phyloP scores from a whole-genome alignment of 179 eudicot genomes.

The Heliamphora pulchella region DNA sequence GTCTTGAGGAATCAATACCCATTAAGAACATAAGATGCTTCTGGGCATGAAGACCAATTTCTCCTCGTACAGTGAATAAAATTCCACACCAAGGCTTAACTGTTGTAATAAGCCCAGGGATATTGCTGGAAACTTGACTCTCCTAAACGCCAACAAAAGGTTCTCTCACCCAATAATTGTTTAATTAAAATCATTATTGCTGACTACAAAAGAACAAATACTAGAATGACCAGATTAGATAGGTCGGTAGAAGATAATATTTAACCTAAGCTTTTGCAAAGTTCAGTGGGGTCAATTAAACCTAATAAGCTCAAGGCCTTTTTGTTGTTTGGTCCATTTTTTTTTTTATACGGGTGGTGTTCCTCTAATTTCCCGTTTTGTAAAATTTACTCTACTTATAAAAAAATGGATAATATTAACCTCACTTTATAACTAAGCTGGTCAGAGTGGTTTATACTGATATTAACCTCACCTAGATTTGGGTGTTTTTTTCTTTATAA shows the following conservation, averaged over 20 bases:
- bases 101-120: neutral
- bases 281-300: no score
- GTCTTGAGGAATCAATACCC: neutral
- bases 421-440: no score
- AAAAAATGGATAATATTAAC: no score
- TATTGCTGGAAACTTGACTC: neutral
- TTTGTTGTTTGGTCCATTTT: no score
- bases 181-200: constrained; percentile 5
- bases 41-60: neutral
- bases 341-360: no score
- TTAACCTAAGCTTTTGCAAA: neutral
- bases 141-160: neutral
- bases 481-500: no score
- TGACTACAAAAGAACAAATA: constrained; percentile 7
- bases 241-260: neutral
- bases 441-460: no score
- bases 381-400: no score
- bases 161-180: neutral
- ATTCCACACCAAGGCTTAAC: neutral
- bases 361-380: no score
- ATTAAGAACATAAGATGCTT: neutral
- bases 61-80: neutral
- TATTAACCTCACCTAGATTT: no score
- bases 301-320: no score
- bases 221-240: neutral